Percentiles rank a stretch among this genome's conserved stretches.
phyloP scores from a whole-genome alignment of 1,284 basidiomycete genomes.

The Golubevia sp. region DNA sequence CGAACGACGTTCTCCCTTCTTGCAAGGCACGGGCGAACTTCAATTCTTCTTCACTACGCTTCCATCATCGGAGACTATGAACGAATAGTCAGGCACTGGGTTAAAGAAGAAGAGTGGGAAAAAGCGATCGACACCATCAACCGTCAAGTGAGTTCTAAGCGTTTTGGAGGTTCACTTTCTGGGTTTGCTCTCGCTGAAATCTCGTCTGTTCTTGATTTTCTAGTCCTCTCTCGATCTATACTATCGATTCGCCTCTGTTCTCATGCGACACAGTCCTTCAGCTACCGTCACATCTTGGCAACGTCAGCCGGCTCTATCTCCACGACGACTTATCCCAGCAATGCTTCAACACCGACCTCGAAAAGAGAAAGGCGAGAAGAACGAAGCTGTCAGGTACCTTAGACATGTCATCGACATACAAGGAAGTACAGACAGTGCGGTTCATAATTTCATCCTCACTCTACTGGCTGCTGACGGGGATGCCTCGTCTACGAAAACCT shows the following conservation, averaged over 20 bases:
- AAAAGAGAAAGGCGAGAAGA: conserved; percentile 15
- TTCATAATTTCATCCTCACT: conserved; percentile 52
- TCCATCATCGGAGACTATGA: conserved; percentile 78
- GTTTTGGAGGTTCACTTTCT: too few species aligned
- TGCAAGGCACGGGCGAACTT: conserved; percentile 85
- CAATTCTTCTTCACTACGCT: conserved; percentile 90
- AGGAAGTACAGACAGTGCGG: conserved; percentile 33
- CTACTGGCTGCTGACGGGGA: conserved; percentile 30
- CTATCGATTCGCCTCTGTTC: conserved; percentile 85
- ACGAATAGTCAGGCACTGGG: conserved; percentile 88
- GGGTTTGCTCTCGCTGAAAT: neutral
- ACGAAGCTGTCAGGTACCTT: conserved; percentile 41
- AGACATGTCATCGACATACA: conserved; percentile 25
- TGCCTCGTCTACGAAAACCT: too few species aligned
- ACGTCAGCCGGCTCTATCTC: conserved; percentile 77
- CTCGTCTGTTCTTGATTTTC: neutral
- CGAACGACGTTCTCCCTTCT: conserved; percentile 89
- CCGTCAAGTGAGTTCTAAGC: conserved; percentile 72
- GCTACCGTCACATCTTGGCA: conserved; percentile 92
- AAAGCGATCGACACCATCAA: conserved; percentile 87
- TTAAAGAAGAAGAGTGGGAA: conserved; percentile 86
- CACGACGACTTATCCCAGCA: conserved; percentile 84
- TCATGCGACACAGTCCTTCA: conserved; percentile 83
- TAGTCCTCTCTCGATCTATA: conserved; percentile 83
- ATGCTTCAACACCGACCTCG: conserved; percentile 76